A percentile compares a stretch with the other conserved stretches of the same genome.
phyloP scores from a whole-genome alignment of 352 stramenopile genomes.

The Phytopythium ostracodes region DNA sequence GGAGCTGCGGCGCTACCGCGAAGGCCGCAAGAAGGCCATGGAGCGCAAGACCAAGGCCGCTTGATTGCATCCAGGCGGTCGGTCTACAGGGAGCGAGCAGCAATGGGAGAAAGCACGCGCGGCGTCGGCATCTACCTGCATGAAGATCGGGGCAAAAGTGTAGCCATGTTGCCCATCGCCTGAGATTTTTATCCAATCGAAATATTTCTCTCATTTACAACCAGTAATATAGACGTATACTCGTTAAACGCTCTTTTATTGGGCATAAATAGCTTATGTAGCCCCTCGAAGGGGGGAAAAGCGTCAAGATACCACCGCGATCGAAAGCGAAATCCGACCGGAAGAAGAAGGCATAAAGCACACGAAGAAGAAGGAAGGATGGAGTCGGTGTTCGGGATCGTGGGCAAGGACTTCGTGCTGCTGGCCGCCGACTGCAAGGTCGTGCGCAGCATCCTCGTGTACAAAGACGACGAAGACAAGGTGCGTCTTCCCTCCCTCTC shows the following conservation, averaged over 20 bases:
- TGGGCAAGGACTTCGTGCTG: conserved; percentile 91
- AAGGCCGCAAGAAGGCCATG: conserved; percentile 47
- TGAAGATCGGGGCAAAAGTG: neutral
- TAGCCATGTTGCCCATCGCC: no score
- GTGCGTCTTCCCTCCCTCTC: conserved; percentile 35
- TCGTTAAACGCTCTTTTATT: neutral
- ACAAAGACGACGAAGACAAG: conserved; percentile 93
- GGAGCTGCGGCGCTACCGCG: conserved; percentile 61
- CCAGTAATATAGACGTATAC: neutral
- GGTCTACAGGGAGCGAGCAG: neutral
- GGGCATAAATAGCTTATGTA: neutral
- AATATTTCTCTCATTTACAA: neutral
- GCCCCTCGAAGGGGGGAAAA: conserved; percentile 1
- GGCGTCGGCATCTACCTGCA: no score
- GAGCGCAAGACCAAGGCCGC: conserved; percentile 44
- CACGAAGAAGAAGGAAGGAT: conserved; percentile 29
- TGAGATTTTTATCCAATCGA: conserved; percentile 8
- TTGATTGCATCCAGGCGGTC: neutral
- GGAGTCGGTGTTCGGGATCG: conserved; percentile 87
- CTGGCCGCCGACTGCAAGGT: conserved; percentile 89
- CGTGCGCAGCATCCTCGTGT: conserved; percentile 89
- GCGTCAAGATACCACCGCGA: conserved; percentile 3
- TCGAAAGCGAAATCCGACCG: neutral
- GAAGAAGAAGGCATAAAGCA: conserved; percentile 4
- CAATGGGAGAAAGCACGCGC: no score